These are phyloP conservation scores for Calocera cornea DNA, from an alignment of 768 basidiomycete genomes.

Conservation along the genomic window DNA sequence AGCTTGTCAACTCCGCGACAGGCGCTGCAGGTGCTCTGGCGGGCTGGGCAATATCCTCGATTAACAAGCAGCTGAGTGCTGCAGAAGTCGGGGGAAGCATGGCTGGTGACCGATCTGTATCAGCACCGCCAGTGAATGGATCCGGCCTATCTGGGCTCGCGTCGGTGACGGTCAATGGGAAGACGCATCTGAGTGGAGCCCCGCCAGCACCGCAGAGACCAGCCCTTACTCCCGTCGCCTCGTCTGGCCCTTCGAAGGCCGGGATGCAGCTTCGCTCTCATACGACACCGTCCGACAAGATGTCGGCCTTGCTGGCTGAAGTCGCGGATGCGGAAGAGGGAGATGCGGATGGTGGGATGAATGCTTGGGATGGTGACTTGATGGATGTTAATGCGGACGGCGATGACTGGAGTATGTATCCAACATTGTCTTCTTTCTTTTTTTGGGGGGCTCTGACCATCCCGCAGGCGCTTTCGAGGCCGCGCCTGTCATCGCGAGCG, in stretches of 20 bases:
- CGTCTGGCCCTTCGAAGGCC: slow-evolving; percentile 12
- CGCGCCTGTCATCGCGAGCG: slow-evolving; percentile 13
- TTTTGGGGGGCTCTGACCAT: background rate
- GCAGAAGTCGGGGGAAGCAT: slow-evolving; percentile 64
- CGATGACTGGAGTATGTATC: slow-evolving; percentile 79
- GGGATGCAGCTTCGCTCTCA: background rate
- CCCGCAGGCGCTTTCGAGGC: slow-evolving; percentile 61
- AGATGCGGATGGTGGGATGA: slow-evolving; percentile 21
- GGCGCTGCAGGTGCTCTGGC: slow-evolving; percentile 86
- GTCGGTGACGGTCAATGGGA: background rate
- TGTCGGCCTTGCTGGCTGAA: slow-evolving; percentile 39
- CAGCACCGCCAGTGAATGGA: slow-evolving; percentile 29
- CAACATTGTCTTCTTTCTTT: background rate
- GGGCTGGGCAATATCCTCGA: slow-evolving; percentile 88
- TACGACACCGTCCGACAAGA: slow-evolving; percentile 2
- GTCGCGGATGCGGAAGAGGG: slow-evolving; percentile 27
- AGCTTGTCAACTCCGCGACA: slow-evolving; percentile 70
- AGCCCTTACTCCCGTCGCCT: slow-evolving; percentile 2
- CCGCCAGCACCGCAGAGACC: slow-evolving; percentile 13
- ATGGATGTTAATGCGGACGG: slow-evolving; percentile 90
- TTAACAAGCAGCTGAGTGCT: slow-evolving; percentile 68
- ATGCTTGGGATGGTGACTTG: slow-evolving; percentile 68
- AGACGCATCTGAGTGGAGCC: slow-evolving; percentile 11
- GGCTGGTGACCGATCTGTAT: slow-evolving; percentile 30
- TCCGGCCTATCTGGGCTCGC: slow-evolving; percentile 6